Base-by-base conservation (phyloP, 495 filamentous ascomycete species). In the Melanomma pulvis-pyrius region DNA sequence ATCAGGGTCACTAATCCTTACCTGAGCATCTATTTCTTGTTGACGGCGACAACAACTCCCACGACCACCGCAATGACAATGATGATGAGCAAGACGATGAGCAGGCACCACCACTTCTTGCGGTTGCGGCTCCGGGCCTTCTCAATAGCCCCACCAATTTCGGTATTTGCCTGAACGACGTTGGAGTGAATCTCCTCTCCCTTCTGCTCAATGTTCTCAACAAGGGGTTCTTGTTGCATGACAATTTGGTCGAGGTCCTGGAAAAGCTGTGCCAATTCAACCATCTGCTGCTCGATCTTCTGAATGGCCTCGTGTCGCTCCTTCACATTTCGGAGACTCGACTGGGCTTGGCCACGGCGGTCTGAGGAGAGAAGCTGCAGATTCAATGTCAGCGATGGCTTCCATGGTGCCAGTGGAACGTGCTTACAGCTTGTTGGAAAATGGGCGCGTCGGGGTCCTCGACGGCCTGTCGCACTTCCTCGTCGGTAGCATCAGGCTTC, bases 101-200 rank as follows among this genome's bases (percentile, higher is more conserved):
- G 84, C 74, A 97, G 77, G 78, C 92, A 96, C 73, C 91, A 93
- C 94, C 94, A 98, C 90, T 98, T 98, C 92, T 96, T 97, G 80
- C 87, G 90, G 66, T 91, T 85, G 36, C 89, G 87, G 55, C 84
- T 83, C 71, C 87, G 79, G n/a, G 96, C 93, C 65, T 89, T 96
- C 32, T 80, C 79, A 51, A 96, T 88, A 17, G 93, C 96, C 19
- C 82, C 81, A 48, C 80, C 85, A 39, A 98, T 86, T 78, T 98
- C 84, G 57, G 84, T 82, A 73, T 93, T 96, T 56, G 87, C 96
- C 70, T 91, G 87, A 62, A 85, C 82, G 56, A 98, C 82, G 74
- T 98, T 89, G 48, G 84, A 83, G 53, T 86, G 83, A 15, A 91
- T 87, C 65, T 94, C 87, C 73, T 92, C 89, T 25, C 86, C 91